Conservation (phyloP, 2,329 filamentous ascomycete genomes). For the Botrytis medusae region DNA sequence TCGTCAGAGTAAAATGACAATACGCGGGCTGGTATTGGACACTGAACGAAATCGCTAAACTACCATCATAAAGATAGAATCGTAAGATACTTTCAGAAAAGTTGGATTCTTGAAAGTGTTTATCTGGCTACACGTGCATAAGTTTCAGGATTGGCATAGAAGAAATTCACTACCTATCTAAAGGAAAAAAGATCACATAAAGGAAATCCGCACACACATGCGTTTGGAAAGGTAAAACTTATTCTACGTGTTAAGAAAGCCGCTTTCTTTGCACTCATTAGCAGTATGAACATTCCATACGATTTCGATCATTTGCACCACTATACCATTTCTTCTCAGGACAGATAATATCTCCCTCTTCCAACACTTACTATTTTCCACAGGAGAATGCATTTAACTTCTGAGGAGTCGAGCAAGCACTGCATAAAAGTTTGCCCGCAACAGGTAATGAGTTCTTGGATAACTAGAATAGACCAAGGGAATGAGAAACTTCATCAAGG, state of each 20-base stretch:
- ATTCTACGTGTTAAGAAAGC: not conserved
- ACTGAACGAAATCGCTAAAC: not conserved
- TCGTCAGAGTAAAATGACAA: too few species aligned
- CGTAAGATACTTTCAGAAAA: not conserved
- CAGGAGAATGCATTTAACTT: too few species aligned
- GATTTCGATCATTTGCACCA: not conserved
- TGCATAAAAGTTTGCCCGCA: accelerated
- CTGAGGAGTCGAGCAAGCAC: not conserved
- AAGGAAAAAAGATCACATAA: too few species aligned
- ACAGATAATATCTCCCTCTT: not conserved
- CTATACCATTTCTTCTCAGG: too few species aligned
- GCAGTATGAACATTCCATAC: not conserved
- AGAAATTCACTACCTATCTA: too few species aligned
- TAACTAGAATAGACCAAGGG: not conserved
- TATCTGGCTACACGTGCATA: not conserved
- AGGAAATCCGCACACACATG: not conserved
- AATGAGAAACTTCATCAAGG: not conserved
- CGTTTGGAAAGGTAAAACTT: not conserved
- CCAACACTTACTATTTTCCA: not conserved
- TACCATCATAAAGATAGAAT: not conserved
- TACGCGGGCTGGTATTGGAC: not conserved
- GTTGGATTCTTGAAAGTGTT: not conserved
- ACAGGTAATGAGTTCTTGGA: not conserved
- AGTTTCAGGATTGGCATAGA: not conserved
- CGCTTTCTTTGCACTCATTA: too few species aligned